Percentiles rank a stretch among this genome's conserved stretches.
These are phyloP conservation scores for Oryza meridionalis DNA, from an alignment of 176 grass and related monocot species.

Conservation along the genomic window DNA sequence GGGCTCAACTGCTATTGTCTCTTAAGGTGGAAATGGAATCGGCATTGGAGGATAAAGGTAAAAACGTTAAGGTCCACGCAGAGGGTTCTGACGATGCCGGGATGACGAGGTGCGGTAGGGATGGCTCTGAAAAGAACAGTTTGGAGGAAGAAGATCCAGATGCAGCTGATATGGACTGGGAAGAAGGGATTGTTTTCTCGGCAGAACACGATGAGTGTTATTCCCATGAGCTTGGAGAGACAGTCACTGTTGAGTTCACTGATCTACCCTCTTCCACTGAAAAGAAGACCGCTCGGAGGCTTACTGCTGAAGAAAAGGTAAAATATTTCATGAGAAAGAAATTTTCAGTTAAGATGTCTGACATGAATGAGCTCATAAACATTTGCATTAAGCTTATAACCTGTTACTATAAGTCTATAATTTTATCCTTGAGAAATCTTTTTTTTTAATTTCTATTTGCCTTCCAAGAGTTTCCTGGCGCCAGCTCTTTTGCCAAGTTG, in stretches of 20 bases:
- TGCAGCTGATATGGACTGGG: constrained; percentile 80
- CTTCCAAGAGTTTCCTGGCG: not conserved
- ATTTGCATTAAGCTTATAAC: not conserved
- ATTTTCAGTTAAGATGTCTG: constrained; percentile 11
- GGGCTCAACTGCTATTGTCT: not conserved
- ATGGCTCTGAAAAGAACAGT: constrained; percentile 31
- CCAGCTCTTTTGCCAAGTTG: constrained; percentile 1
- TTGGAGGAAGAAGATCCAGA: constrained; percentile 20
- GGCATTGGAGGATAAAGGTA: constrained; percentile 28
- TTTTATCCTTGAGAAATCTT: too few species aligned
- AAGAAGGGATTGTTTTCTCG: constrained; percentile 71
- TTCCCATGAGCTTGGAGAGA: constrained; percentile 62
- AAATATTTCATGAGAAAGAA: not conserved
- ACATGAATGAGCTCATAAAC: not conserved
- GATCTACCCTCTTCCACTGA: constrained; percentile 59
- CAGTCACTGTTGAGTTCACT: constrained; percentile 82
- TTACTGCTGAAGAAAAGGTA: constrained; percentile 84
- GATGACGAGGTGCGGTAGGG: constrained; percentile 24
- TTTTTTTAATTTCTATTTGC: not conserved
- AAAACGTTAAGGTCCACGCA: constrained; percentile 39
- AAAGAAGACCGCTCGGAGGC: constrained; percentile 66
- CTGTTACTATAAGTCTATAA: not conserved
- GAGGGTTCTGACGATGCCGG: constrained; percentile 13
- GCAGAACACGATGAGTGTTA: constrained; percentile 44
- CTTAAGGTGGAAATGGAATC: constrained; percentile 42